A percentile compares a stretch with the other conserved stretches of the same genome.
Conservation (phyloP, 2,329 filamentous ascomycete species). For the Eutypa lata region DNA sequence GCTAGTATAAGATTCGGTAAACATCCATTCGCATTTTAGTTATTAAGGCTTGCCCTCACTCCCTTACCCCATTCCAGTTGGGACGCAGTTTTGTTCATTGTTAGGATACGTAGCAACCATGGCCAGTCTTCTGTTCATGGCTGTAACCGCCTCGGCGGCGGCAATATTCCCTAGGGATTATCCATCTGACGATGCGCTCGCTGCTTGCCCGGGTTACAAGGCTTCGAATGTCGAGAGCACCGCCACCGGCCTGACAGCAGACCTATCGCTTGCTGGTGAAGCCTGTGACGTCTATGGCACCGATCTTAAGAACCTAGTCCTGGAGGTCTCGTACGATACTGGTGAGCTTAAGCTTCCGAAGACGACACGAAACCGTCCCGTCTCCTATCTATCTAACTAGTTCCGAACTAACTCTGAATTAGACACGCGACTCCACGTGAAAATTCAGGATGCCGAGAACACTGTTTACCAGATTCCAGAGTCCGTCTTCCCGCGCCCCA, state of each 20-base stretch:
- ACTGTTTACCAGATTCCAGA: slow-evolving; percentile 74
- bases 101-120: slow-evolving; percentile 11
- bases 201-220: slow-evolving; percentile 58
- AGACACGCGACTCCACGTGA: slow-evolving; percentile 70
- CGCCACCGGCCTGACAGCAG: slow-evolving; percentile 54
- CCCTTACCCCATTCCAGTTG: no score
- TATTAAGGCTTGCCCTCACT: neutral
- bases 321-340: slow-evolving; percentile 65
- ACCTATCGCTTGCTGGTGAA: slow-evolving; percentile 59
- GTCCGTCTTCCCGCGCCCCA: slow-evolving; percentile 61
- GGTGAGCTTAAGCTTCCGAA: slow-evolving; percentile 30
- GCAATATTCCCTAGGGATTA: slow-evolving; percentile 21
- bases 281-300: slow-evolving; percentile 69
- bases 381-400: neutral
- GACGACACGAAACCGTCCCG: no score
- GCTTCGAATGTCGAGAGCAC: slow-evolving; percentile 54
- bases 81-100: neutral
- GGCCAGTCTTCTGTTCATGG: slow-evolving; percentile 25
- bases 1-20: neutral
- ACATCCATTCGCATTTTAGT: neutral
- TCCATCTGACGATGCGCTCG: slow-evolving; percentile 23
- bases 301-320: slow-evolving; percentile 59
- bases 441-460: slow-evolving; percentile 68
- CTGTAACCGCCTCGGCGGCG: slow-evolving; percentile 21
- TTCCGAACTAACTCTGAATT: slow-evolving; percentile 4